Conservation (phyloP, 495 filamentous ascomycete species). For the Monascus purpureus region DNA sequence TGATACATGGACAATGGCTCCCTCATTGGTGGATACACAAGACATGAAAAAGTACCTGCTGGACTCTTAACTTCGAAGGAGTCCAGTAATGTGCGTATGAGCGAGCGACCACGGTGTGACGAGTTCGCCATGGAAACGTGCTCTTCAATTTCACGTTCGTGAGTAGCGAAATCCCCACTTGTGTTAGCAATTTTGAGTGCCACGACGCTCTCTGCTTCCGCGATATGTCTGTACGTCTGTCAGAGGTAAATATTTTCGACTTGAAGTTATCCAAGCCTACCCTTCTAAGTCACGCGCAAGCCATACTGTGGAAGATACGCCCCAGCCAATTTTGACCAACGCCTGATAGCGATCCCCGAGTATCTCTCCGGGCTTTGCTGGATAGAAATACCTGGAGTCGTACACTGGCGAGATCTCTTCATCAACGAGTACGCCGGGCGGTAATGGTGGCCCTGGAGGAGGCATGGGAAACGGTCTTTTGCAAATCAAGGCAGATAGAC, state of each 20-base stretch:
- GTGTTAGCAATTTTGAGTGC: conserved; percentile 17
- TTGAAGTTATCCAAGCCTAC: conserved; percentile 6
- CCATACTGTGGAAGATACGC: conserved; percentile 31
- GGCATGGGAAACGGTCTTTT: no score
- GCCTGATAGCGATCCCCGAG: conserved; percentile 17
- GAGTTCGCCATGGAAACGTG: conserved; percentile 10
- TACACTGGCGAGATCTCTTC: conserved; percentile 19
- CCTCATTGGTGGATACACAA: conserved; percentile 19
- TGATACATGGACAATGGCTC: conserved; percentile 18
- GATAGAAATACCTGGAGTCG: conserved; percentile 14
- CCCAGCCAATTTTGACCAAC: conserved; percentile 32
- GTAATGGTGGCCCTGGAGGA: no score
- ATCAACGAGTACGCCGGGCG: conserved; percentile 15
- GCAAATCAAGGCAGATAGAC: no score
- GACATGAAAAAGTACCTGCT: conserved; percentile 11
- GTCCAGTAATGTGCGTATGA: conserved; percentile 15
- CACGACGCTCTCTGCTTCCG: conserved; percentile 12
- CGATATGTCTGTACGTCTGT: conserved; percentile 9
- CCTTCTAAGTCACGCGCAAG: conserved; percentile 24
- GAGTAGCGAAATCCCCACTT: conserved; percentile 10
- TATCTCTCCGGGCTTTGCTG: conserved; percentile 14
- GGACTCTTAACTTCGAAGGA: conserved; percentile 16
- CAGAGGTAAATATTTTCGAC: conserved; percentile 4
- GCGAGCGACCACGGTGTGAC: conserved; percentile 12
- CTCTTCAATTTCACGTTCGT: conserved; percentile 13